phyloP scores from a whole-genome alignment of 768 basidiomycete genomes.

The Cystobasidium tubakii region DNA sequence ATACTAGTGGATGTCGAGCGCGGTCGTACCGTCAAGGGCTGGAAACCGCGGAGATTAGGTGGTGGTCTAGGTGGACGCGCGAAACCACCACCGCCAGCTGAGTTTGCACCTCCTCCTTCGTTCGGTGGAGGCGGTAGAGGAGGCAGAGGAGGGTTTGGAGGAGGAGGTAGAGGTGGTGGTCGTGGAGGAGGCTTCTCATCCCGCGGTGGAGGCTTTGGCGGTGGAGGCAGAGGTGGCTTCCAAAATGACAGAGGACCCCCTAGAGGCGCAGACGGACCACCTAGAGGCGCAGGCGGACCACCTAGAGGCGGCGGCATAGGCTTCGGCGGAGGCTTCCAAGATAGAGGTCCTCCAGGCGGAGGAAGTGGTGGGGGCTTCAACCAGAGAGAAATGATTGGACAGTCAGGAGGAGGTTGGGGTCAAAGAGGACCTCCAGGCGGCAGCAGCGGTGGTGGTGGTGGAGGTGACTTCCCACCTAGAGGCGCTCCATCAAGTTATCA shows the following conservation, averaged over 20 bases:
- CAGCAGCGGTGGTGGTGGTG: conserved; percentile 1
- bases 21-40: conserved; percentile 92
- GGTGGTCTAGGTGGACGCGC: conserved; percentile 99
- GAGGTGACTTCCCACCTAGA: conserved; percentile 15
- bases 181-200: conserved; percentile 48
- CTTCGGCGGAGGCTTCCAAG: neutral
- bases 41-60: conserved; percentile 93
- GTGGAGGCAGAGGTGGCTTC: conserved; percentile 42
- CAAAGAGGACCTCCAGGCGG: neutral
- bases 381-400: conserved; percentile 25
- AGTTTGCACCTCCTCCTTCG: conserved; percentile 18
- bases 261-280: conserved; percentile 38
- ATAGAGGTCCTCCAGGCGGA: conserved; percentile 17
- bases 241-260: conserved; percentile 37
- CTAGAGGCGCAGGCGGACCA: conserved; percentile 22
- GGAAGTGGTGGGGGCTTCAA: conserved; percentile 14
- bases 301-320: conserved; percentile 6
- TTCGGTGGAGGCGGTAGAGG: conserved; percentile 13
- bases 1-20: conserved; percentile 98
- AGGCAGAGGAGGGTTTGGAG: conserved; percentile 38
- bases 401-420: conserved; percentile 35
- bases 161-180: conserved; percentile 48
- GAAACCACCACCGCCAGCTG: conserved; percentile 52
- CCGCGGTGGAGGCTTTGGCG: conserved; percentile 26
- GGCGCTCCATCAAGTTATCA: conserved; percentile 1